These are phyloP conservation scores for Miscanthus lutarioriparius DNA, from an alignment of 176 grass and related monocot species.

Conservation along the genomic window DNA sequence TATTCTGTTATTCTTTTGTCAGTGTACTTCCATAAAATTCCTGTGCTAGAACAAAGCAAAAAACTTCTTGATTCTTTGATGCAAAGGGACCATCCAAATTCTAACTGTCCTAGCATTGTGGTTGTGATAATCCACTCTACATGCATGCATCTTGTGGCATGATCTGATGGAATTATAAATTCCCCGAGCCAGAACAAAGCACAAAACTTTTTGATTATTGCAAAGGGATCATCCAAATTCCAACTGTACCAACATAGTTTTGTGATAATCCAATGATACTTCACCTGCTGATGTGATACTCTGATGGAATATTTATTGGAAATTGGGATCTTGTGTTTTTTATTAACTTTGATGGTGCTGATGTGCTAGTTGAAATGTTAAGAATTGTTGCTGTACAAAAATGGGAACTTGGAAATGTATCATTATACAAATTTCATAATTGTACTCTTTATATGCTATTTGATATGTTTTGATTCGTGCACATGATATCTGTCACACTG, in stretches of 20 bases:
- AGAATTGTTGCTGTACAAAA: neutral
- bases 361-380: slow-evolving; percentile 1
- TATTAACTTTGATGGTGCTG: neutral
- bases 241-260: neutral
- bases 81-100: slow-evolving; percentile 81
- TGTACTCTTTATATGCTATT: neutral
- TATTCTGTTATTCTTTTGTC: no score
- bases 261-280: neutral
- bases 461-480: neutral
- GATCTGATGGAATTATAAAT: neutral
- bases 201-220: neutral
- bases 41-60: no score
- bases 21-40: no score
- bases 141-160: neutral
- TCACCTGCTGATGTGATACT: neutral
- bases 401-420: slow-evolving; percentile 10
- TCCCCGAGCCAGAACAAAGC: neutral
- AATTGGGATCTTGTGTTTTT: slow-evolving; percentile 12
- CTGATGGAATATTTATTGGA: neutral
- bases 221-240: neutral
- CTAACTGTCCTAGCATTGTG: slow-evolving; percentile 10
- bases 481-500: neutral
- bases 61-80: slow-evolving; percentile 94
- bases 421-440: neutral
- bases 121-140: neutral